These are phyloP conservation scores for Solanum sejunctum DNA, from an alignment of 257 asterid species.

Conservation along the genomic window DNA sequence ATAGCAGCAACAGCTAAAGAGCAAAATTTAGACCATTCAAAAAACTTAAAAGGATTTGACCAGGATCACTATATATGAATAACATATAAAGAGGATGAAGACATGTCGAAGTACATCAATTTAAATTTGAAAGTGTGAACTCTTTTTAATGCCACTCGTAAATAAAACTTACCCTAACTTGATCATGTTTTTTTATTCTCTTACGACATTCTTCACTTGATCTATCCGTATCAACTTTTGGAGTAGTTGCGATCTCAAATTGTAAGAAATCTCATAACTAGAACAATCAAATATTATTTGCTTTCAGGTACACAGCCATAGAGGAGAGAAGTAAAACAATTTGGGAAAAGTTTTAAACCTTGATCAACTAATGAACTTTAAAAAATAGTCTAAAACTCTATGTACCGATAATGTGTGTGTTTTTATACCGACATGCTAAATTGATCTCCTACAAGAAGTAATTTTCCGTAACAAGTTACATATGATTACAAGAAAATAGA, in stretches of 20 bases:
- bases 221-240: not conserved
- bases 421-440: not conserved
- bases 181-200: not conserved
- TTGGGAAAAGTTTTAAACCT: not conserved
- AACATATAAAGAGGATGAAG: not conserved
- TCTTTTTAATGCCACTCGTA: not conserved
- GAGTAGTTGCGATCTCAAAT: not conserved
- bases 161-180: not conserved
- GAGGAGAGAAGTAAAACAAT: not conserved
- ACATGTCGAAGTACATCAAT: not conserved
- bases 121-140: not conserved
- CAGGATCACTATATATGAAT: not conserved
- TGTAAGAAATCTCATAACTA: not conserved
- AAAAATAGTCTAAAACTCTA: not conserved
- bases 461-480: not conserved
- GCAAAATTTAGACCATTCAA: not conserved
- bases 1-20: not conserved
- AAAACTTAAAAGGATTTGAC: not conserved
- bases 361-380: not conserved
- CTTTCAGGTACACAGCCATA: not conserved
- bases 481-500: not conserved
- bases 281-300: not conserved
- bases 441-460: not conserved
- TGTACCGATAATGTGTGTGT: too few relatives aligned
- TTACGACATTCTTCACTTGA: not conserved